phyloP scores from a whole-genome alignment of 306 rosid species.

The Castanea mollissima region DNA sequence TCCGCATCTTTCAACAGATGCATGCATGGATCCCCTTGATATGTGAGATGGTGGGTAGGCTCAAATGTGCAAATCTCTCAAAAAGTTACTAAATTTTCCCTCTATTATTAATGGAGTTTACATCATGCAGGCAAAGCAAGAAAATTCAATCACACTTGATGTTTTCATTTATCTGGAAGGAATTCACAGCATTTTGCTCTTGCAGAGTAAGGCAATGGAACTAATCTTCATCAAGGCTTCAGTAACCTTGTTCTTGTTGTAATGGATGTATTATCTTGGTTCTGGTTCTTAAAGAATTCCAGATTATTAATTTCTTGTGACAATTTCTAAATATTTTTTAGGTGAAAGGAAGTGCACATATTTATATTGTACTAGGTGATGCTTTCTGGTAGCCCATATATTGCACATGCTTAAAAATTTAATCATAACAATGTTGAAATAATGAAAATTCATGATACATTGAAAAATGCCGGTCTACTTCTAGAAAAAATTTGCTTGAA shows the following conservation, averaged over 20 bases:
- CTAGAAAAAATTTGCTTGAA: background rate
- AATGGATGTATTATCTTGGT: constrained; percentile 16
- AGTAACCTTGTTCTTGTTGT: constrained; percentile 21
- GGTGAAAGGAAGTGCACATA: background rate
- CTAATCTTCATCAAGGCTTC: constrained; percentile 19
- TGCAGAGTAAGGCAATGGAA: constrained; percentile 60
- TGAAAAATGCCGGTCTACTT: background rate
- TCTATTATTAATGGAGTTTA: constrained; percentile 24
- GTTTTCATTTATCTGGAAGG: constrained; percentile 78
- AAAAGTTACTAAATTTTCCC: constrained; percentile 14
- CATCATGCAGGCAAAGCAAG: constrained; percentile 60
- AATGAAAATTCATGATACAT: background rate
- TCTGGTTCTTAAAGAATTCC: constrained; percentile 24
- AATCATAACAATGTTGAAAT: background rate
- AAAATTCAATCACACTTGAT: constrained; percentile 41
- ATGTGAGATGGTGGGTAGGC: constrained; percentile 63
- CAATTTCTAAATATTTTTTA: background rate
- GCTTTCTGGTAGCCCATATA: background rate
- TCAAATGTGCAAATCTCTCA: constrained; percentile 26
- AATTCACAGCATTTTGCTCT: constrained; percentile 71
- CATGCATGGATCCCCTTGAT: constrained; percentile 83
- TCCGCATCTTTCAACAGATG: constrained; percentile 68
- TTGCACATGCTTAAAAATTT: background rate
- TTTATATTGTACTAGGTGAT: background rate
- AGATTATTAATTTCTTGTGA: background rate